Evolutionary conservation across 495 filamentous ascomycete genomes (phyloP).

Genomic region (Xylaria sp.): DNA sequence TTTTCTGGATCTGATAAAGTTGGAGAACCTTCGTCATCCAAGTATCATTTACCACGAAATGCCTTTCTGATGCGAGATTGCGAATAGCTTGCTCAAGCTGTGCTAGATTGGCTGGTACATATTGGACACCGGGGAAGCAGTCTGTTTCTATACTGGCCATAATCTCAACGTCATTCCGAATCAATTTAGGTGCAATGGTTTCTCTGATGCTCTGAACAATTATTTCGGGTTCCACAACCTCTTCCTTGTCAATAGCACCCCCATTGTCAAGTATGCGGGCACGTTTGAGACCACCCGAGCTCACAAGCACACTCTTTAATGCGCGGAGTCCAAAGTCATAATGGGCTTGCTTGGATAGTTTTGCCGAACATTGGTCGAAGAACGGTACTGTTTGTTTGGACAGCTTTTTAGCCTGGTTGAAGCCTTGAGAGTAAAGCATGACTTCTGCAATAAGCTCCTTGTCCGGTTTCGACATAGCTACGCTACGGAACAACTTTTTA

Average conservation of each 20-base stretch:
- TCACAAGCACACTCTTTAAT: conserved; percentile 96
- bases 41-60: conserved; percentile 85
- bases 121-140: conserved; percentile 91
- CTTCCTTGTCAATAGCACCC: conserved; percentile 68
- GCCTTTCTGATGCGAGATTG: conserved; percentile 78
- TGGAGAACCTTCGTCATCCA: conserved; percentile 98
- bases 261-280: conserved; percentile 67
- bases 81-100: conserved; percentile 81
- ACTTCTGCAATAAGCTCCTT: conserved; percentile 99
- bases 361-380: conserved; percentile 85
- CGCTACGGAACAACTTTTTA: conserved; percentile 98
- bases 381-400: conserved; percentile 96
- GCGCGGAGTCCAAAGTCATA: conserved; percentile 99
- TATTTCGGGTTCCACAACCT: conserved; percentile 92
- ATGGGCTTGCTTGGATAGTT: conserved; percentile 93
- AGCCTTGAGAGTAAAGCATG: conserved; percentile 99
- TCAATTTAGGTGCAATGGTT: conserved; percentile 96
- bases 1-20: conserved; percentile 94
- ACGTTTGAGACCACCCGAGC: conserved; percentile 94
- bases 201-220: conserved; percentile 98
- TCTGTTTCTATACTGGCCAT: conserved; percentile 86
- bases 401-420: conserved; percentile 90
- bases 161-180: conserved; percentile 84
- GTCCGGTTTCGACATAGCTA: conserved; percentile 99
- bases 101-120: conserved; percentile 85